Evolutionary conservation across 768 basidiomycete genomes (phyloP).

Genomic region (Boletus tylopilopsis): DNA sequence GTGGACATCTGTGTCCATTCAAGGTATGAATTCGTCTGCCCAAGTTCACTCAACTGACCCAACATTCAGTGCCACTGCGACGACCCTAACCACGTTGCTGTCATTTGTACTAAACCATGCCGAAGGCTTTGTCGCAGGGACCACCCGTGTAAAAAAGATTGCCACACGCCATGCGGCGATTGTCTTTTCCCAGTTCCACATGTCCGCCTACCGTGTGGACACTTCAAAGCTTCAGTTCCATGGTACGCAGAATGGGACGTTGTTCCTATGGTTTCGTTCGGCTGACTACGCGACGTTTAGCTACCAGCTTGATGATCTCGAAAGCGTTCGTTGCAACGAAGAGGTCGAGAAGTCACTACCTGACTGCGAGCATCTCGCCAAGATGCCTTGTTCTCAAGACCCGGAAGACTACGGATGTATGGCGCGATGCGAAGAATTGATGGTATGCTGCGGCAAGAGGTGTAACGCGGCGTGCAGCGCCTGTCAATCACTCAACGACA

Average conservation of each 20-base stretch:
- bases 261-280: not conserved
- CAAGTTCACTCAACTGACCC: not conserved
- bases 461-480: slow-evolving; percentile 48
- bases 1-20: slow-evolving; percentile 64
- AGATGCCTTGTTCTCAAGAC: slow-evolving; percentile 46
- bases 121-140: slow-evolving; percentile 46
- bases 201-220: slow-evolving; percentile 57
- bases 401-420: slow-evolving; percentile 38
- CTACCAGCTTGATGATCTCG: slow-evolving; percentile 42
- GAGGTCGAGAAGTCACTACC: slow-evolving; percentile 43
- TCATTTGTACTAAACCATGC: slow-evolving; percentile 48
- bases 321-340: slow-evolving; percentile 40
- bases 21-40: slow-evolving; percentile 37
- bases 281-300: slow-evolving; percentile 31
- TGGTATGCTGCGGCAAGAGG: slow-evolving; percentile 50
- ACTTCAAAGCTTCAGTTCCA: slow-evolving; percentile 38
- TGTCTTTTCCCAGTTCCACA: slow-evolving; percentile 47
- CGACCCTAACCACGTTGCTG: slow-evolving; percentile 48
- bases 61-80: slow-evolving; percentile 55
- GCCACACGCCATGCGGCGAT: slow-evolving; percentile 48
- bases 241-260: slow-evolving; percentile 39
- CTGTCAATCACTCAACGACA: slow-evolving; percentile 38
- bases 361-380: slow-evolving; percentile 50
- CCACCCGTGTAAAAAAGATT: slow-evolving; percentile 57
- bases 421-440: slow-evolving; percentile 38